Evolutionary conservation across 2,329 filamentous ascomycete genomes (phyloP).

Genomic region (Fusarium compactum): DNA sequence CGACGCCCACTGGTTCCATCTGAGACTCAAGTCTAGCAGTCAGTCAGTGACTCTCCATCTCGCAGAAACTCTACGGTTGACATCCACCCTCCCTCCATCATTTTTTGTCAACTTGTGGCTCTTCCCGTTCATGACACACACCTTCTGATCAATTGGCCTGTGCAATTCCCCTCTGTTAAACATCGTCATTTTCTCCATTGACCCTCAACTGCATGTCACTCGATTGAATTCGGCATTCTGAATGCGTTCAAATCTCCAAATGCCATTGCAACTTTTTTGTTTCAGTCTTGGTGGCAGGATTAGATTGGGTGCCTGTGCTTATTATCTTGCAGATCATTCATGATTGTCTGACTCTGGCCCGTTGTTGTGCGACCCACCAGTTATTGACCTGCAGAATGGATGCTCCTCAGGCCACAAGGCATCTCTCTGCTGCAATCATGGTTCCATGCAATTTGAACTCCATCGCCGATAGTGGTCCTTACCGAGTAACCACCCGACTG

Average conservation of each 20-base stretch:
- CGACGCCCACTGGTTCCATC: constrained; percentile 31
- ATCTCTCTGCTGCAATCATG: constrained; percentile 31
- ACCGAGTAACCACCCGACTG: constrained; percentile 14
- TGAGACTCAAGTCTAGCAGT: constrained; percentile 3
- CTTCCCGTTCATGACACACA: constrained; percentile 25
- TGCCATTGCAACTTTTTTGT: not conserved
- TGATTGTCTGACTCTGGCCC: constrained; percentile 7
- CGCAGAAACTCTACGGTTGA: constrained; percentile 15
- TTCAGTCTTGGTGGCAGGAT: not conserved
- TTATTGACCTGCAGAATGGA: constrained; percentile 31
- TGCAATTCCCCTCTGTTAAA: constrained; percentile 5
- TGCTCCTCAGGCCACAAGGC: constrained; percentile 6
- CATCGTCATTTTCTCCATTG: constrained; percentile 13
- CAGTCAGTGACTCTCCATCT: constrained; percentile 25
- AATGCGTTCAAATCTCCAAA: constrained; percentile 7
- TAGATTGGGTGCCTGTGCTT: constrained; percentile 22
- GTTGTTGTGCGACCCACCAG: constrained; percentile 32
- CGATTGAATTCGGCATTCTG: not conserved
- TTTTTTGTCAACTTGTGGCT: not conserved
- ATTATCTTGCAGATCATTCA: constrained; percentile 39
- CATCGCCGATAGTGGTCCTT: constrained; percentile 37
- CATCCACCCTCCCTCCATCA: constrained; percentile 15
- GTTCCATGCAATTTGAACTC: constrained; percentile 41
- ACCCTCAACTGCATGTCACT: constrained; percentile 20
- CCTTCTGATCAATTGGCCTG: no score